phyloP scores from a whole-genome alignment of 2,329 filamentous ascomycete genomes.

The Colletotrichum tropicale region DNA sequence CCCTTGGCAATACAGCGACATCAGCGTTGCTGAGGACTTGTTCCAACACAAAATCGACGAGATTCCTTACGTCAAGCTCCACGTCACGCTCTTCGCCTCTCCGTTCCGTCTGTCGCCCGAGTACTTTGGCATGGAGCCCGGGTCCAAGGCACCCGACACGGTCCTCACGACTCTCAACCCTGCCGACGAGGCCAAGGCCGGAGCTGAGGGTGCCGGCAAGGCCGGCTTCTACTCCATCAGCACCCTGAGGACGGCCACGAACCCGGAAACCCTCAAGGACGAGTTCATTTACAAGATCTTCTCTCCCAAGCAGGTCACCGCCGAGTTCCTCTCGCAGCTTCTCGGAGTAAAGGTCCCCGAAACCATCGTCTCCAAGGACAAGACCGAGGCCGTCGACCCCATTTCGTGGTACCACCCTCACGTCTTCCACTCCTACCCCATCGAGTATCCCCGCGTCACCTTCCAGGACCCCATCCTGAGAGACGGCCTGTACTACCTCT shows the following conservation, averaged over 20 bases:
- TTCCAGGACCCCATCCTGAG: constrained; percentile 83
- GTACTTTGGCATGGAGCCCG: constrained; percentile 72
- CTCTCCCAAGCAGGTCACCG: constrained; percentile 57
- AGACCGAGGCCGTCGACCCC: constrained; percentile 40
- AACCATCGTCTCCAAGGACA: constrained; percentile 32
- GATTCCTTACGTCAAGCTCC: constrained; percentile 84
- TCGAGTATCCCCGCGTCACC: constrained; percentile 80
- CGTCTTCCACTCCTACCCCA: constrained; percentile 84
- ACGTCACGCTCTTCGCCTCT: constrained; percentile 89
- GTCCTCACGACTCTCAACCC: constrained; percentile 82
- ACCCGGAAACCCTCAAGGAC: constrained; percentile 57
- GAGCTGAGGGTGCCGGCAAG: constrained; percentile 67
- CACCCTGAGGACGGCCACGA: constrained; percentile 67
- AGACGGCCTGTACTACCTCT: constrained; percentile 71
- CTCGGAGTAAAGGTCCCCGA: constrained; percentile 54
- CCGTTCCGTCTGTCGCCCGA: constrained; percentile 71
- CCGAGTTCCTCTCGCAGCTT: constrained; percentile 57
- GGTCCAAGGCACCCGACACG: constrained; percentile 68
- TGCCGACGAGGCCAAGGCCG: constrained; percentile 55
- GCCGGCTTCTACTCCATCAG: constrained; percentile 88
- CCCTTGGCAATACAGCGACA: constrained; percentile 80
- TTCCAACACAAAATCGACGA: constrained; percentile 73
- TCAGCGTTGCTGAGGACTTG: constrained; percentile 67
- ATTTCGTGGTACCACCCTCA: constrained; percentile 82
- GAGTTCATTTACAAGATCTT: constrained; percentile 73